A percentile compares a stretch with the other conserved stretches of the same genome.
Evolutionary conservation across 441 rosid genomes (phyloP).

Genomic region (Bocquillonia castaneifolia): DNA sequence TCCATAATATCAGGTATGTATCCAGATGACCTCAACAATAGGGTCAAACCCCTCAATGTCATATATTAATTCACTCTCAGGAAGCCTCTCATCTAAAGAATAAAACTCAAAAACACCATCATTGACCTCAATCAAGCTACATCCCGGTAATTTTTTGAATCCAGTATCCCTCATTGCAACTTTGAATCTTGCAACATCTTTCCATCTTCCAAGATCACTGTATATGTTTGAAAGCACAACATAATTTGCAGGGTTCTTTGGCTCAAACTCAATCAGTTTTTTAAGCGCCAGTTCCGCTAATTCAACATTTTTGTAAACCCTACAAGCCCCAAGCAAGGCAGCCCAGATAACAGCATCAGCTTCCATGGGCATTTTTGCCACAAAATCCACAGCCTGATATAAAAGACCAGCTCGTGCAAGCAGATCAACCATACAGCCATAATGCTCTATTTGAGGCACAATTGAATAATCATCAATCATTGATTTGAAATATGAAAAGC

Average conservation of each 20-base stretch:
- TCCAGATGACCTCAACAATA: conserved; percentile 29
- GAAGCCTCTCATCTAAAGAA: conserved; percentile 56
- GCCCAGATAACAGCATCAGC: conserved; percentile 70
- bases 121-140: conserved; percentile 53
- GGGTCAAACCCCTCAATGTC: conserved; percentile 41
- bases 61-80: conserved; percentile 38
- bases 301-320: conserved; percentile 51
- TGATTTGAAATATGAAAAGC: conserved; percentile 45
- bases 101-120: conserved; percentile 48
- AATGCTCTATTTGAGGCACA: conserved; percentile 59
- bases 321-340: conserved; percentile 55
- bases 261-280: conserved; percentile 48
- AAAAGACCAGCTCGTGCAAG: conserved; percentile 54
- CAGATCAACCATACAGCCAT: conserved; percentile 61
- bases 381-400: conserved; percentile 51
- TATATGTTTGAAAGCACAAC: conserved; percentile 60
- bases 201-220: conserved; percentile 52
- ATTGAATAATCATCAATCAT: conserved; percentile 47
- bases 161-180: conserved; percentile 65
- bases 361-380: conserved; percentile 46
- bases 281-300: conserved; percentile 51
- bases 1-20: conserved; percentile 25
- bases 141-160: conserved; percentile 50
- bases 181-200: conserved; percentile 54
- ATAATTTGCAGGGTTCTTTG: conserved; percentile 53